Conservation (phyloP, 2,329 filamentous ascomycete species). For the Pestalotiopsis sp. region DNA sequence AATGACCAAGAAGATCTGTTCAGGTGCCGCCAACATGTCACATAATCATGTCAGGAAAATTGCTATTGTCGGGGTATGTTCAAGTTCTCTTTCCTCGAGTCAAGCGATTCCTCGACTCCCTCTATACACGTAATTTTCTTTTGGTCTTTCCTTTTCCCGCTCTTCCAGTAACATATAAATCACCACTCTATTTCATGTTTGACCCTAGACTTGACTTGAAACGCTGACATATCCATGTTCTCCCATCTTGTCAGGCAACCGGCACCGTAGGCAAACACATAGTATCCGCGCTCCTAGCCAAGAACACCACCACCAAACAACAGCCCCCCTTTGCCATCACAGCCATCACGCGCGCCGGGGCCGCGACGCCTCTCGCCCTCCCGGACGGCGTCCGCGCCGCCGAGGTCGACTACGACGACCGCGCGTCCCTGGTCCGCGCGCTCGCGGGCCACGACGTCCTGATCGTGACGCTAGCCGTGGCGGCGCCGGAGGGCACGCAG, state of each 20-base stretch:
- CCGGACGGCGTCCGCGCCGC: conserved; percentile 45
- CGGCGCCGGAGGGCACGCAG: conserved; percentile 46
- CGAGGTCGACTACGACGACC: conserved; percentile 45
- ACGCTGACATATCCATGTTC: background rate
- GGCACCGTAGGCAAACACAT: conserved; percentile 43
- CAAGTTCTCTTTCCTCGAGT: background rate
- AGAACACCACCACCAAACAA: conserved; percentile 40
- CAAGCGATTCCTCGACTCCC: too few species aligned
- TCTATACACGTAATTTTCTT: too few species aligned
- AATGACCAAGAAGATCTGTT: background rate
- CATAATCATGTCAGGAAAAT: conserved; percentile 37
- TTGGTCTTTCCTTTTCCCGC: too few species aligned
- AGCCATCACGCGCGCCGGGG: conserved; percentile 48
- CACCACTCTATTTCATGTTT: too few species aligned
- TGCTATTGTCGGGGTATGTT: conserved; percentile 49
- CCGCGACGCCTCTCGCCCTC: conserved; percentile 33
- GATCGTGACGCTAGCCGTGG: conserved; percentile 52
- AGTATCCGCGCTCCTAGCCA: conserved; percentile 41
- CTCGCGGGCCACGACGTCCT: conserved; percentile 58
- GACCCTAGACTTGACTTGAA: too few species aligned
- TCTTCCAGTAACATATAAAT: background rate
- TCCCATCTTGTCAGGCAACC: conserved; percentile 34
- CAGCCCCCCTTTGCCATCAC: conserved; percentile 40
- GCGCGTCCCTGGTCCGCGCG: conserved; percentile 46
- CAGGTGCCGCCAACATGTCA: background rate